Evolutionary conservation across 2,329 filamentous ascomycete species (phyloP), one percentile per base, ranked within the genome.

Genomic region (Beauveria sp.): DNA sequence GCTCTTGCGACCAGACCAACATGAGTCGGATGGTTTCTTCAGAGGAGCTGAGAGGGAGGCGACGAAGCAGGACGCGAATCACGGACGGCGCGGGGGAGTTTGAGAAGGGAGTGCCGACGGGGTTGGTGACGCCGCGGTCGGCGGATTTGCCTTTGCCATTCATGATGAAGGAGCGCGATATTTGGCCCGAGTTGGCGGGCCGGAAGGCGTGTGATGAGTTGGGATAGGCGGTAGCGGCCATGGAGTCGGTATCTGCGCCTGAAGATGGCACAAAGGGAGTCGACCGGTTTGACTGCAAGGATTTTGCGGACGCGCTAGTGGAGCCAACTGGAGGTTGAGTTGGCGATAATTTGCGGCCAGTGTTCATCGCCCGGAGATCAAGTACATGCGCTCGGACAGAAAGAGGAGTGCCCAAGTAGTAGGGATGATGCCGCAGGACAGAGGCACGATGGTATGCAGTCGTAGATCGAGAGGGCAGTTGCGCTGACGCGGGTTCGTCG

Each of bases 1-100:
- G 72, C 43, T 86, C 82, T 66, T 85, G 77, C 57, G 81, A 83
- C 72, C 82, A 86, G 47, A 84, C 75, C 40, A 84, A 75, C 82
- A 86, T 86, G 34, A 83, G 71, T 52, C 79, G 76, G 57, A 87
- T 67, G 26, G 77, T 77, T 56, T 85, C 79, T 56, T 84, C 79
- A 1, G 79, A 79, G 3, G 79, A 83, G 66, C 81, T 80, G 55
- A 75, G 64, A 1, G 84, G 83, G 14, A 87, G 75, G 64, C 79
- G 77, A 58, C 81, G 80, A 63, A 86, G 82, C 52, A 84, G 69
- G 42, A 85, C 74, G 24, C 65, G 77, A 68, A 66, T 75, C 71
- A 57, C 73, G 69, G 53, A 75, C 55, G 59, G 74, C 52, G n/a
- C 73, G 65, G 71, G 62, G 18, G 73, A 70, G 61, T 68, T 69